These are phyloP conservation scores for Selaginella moellendorffii DNA, from an alignment of 75 land plant genomes.

Conservation along the genomic window DNA sequence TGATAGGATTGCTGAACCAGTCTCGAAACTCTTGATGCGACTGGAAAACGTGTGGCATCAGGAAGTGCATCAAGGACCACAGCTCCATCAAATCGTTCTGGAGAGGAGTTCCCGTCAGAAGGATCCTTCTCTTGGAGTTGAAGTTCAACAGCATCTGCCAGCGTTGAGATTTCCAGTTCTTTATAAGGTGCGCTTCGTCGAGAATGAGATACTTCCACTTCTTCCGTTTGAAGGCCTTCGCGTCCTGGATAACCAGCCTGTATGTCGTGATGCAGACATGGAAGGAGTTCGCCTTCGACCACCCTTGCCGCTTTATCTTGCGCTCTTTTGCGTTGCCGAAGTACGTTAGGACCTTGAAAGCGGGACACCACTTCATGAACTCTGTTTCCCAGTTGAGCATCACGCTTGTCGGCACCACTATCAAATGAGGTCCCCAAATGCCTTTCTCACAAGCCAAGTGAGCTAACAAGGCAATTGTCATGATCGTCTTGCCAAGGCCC, in stretches of 20 bases:
- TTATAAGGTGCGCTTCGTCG: constrained; percentile 97
- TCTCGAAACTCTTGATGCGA: constrained; percentile 99
- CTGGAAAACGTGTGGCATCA: constrained; percentile 99
- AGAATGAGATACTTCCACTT: constrained; percentile 97
- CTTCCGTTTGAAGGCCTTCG: constrained; percentile 94
- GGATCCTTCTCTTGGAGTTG: constrained; percentile 88
- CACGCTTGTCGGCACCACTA: constrained; percentile 98
- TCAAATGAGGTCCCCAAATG: constrained; percentile 99
- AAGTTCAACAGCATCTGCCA: constrained; percentile 98
- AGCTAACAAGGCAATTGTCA: constrained; percentile 93
- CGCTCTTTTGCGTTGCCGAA: constrained; percentile 98
- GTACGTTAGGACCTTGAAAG: constrained; percentile 91
- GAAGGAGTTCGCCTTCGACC: constrained; percentile 90
- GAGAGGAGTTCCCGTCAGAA: constrained; percentile 94
- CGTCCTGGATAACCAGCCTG: constrained; percentile 93
- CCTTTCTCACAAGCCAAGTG: constrained; percentile 98
- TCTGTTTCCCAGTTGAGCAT: constrained; percentile 99
- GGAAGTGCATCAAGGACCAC: constrained; percentile 98
- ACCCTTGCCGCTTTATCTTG: constrained; percentile 81
- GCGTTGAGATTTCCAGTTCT: constrained; percentile 99
- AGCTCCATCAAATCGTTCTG: constrained; percentile 99
- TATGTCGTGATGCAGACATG: constrained; percentile 98
- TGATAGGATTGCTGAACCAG: constrained; percentile 96
- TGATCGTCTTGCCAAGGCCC: constrained; percentile 99
- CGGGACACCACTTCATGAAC: constrained; percentile 99